Conservation (phyloP, 129 eudicot genomes). For the Erigeron canadensis region DNA sequence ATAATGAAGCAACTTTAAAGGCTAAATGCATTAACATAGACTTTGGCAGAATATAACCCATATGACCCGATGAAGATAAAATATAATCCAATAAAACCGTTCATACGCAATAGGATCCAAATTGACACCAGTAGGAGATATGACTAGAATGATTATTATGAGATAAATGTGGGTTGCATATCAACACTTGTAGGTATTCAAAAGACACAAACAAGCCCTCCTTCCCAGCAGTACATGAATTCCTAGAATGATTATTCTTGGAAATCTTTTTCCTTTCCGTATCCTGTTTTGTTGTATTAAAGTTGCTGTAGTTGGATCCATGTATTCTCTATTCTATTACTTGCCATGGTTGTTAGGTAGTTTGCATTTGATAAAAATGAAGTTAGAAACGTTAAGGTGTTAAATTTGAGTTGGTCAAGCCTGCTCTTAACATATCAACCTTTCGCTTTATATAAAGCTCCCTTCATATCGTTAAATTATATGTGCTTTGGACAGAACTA, state of each 20-base stretch:
- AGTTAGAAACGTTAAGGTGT: background rate
- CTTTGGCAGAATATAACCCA: background rate
- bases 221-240: constrained; percentile 61
- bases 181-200: constrained; percentile 40
- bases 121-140: too few relatives aligned
- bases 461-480: background rate
- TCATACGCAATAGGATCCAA: too few relatives aligned
- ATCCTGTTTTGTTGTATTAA: background rate
- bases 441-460: background rate
- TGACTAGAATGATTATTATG: background rate
- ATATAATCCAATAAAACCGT: too few relatives aligned
- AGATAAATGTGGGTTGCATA: constrained; percentile 23
- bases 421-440: background rate
- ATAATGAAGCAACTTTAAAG: background rate
- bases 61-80: too few relatives aligned
- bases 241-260: constrained; percentile 20
- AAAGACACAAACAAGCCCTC: constrained; percentile 69
- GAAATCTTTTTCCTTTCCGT: background rate
- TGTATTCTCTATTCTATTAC: constrained; percentile 4
- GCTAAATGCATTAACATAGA: background rate
- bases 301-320: background rate
- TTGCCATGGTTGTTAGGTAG: background rate
- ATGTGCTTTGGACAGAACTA: background rate
- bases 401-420: background rate
- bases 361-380: background rate